A percentile compares a stretch with the other conserved stretches of the same genome.
Evolutionary conservation across 805 yeast genomes (phyloP).

Genomic region (Torulaspora franciscae): DNA sequence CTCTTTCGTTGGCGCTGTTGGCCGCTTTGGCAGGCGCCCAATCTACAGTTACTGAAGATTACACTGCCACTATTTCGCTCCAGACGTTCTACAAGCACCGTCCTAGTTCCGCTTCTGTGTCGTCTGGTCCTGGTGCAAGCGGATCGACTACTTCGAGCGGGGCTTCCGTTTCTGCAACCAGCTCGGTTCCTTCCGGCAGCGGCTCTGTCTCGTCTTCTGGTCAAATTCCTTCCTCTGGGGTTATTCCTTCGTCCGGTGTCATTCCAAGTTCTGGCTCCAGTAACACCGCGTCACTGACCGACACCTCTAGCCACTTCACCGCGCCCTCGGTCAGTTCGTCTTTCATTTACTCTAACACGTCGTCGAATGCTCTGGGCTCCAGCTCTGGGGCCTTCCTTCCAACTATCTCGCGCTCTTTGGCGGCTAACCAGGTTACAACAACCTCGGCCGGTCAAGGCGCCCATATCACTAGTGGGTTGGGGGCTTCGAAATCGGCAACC

Average conservation of each 20-base stretch:
- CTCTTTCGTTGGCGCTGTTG: conserved; percentile 4
- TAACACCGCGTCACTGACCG: background rate
- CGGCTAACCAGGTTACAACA: background rate
- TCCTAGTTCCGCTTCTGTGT: background rate
- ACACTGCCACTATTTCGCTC: conserved; percentile 19
- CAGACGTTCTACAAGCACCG: conserved; percentile 12
- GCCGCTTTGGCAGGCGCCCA: conserved; percentile 16
- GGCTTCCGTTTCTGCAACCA: background rate
- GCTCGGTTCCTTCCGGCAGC: background rate
- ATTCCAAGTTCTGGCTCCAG: background rate
- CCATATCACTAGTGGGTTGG: background rate
- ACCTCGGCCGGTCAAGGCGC: background rate
- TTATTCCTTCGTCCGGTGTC: background rate
- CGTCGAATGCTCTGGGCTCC: background rate
- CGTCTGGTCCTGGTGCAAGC: background rate
- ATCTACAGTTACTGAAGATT: conserved; percentile 20
- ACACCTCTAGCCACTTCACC: background rate
- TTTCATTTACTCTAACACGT: conserved; percentile 5
- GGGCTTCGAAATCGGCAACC: background rate
- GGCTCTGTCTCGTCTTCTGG: background rate
- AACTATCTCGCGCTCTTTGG: background rate
- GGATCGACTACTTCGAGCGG: background rate
- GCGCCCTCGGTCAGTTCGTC: background rate
- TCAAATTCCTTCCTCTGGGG: background rate
- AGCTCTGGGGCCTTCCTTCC: background rate